Evolutionary conservation across 1,284 basidiomycete genomes (phyloP), one percentile per base, ranked within the genome.

Genomic region (Takashimella koratensis): DNA sequence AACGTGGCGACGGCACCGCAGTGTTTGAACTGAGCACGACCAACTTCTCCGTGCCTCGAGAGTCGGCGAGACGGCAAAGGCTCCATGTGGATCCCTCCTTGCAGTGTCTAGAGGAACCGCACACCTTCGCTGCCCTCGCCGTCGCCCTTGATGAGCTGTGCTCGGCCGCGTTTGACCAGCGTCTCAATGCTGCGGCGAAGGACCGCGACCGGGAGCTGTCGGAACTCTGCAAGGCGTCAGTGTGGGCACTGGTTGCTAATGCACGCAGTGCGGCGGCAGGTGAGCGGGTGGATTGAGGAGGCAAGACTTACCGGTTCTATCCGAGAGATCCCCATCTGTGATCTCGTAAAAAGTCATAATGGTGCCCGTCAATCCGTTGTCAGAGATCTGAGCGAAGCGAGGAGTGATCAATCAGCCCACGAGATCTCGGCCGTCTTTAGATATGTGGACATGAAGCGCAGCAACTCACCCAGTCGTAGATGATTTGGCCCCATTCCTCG

Each of bases 291-390:
- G n/a, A n/a, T n/a, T n/a, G n/a, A 8, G 30, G 10, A 8, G 6
- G 21, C 20, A 24, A 24, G 2, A 56, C 68, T 47, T 46, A 75
- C 74, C 71, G 20, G 70, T 71, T 3, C 64, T 66, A 56, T 77
- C 64, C 3, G 75, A 73, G 45, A 78, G 60, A 47, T 79, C 77
- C n/a, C 79, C 78, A 48, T 80, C 77, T 0, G 74, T 77, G 20
- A 82, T 67, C 63, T 82, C 81, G 59, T 79, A 81, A 47, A 81
- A 76, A 0, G 81, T 82, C 74, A 82, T 74, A 63, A 82, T 80
- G 26, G 73, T 76, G 40, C 75, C 73, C 23, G 73, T 77, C 57
- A 80, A 73, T 0, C 81, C 81, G 23, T 78, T 80, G 16, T 76
- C 75, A n/a, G 72, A 72, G 26, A 79, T 66, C 78, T 80, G 58